phyloP scores from a whole-genome alignment of 148 eudicot genomes.

The Selenicereus undatus region DNA sequence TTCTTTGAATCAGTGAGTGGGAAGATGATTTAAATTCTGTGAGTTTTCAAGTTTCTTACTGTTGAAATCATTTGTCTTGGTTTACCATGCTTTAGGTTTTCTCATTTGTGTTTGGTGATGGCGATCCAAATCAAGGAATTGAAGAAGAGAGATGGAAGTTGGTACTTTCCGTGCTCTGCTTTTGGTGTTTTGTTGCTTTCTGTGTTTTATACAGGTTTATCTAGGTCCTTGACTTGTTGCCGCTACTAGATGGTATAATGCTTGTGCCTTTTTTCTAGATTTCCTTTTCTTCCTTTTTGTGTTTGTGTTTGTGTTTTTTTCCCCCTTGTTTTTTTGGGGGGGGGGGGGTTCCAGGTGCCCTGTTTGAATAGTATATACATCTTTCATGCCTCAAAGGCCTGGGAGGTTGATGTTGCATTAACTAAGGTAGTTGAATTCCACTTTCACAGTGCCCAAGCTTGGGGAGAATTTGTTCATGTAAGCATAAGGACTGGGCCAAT shows the following conservation, averaged over 20 bases:
- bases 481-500: neutral
- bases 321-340: neutral
- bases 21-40: neutral
- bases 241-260: neutral
- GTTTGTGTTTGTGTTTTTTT: neutral
- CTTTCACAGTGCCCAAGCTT: neutral
- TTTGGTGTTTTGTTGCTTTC: constrained; percentile 55
- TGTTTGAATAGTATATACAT: neutral
- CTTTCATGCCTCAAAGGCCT: neutral
- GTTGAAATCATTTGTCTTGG: constrained; percentile 18
- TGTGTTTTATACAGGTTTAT: constrained; percentile 14
- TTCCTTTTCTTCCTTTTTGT: neutral
- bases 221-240: neutral
- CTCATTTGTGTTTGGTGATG: constrained; percentile 96
- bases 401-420: neutral
- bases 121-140: constrained; percentile 98
- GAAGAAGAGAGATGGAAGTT: constrained; percentile 99
- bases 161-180: constrained; percentile 76
- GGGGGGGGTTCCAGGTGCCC: neutral
- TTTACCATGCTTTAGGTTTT: constrained; percentile 55
- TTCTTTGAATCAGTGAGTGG: constrained; percentile 85
- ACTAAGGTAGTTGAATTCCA: neutral
- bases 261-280: neutral
- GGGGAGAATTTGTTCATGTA: neutral
- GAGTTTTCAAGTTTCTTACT: constrained; percentile 6